Evolutionary conservation across 768 basidiomycete species (phyloP), one percentile per base, ranked within the genome.

Genomic region (Tylopilus plumbeoviolaceoides): DNA sequence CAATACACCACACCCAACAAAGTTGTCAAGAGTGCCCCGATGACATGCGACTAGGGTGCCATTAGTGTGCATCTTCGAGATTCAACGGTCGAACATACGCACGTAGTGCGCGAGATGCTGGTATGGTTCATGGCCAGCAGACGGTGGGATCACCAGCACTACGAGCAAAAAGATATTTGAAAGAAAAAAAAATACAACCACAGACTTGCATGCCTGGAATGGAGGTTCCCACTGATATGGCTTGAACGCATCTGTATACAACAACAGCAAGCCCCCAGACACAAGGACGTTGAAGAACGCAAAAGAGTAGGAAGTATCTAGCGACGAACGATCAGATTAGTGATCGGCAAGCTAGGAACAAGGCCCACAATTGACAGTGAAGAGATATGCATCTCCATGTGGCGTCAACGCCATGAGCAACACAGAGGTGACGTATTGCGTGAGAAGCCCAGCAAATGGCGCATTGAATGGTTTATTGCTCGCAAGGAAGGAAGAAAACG

Each of bases 41-140:
- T 67, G 9, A 77, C 70, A 51, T 84, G 84, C 4, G 75, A 71
- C 81, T 84, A 18, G 5, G 33, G 5, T 20, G n/a, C 1, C 7
- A 0, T 12, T 44, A 39, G 55, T 31, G 7, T 20, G n/a, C n/a
- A 6, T 23, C 23, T 23, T 15, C 6, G 36, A 7, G n/a, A 10
- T 15, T 20, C 18, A 33, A 21, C 11, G 12, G 55, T 7, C 2
- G 7, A 30, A 30, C 12, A 4, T 11, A 69, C 84, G 59, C 58
- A 87, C 87, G 75, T 82, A 88, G 59, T 89, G 89, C 4, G 86
- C 85, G 11, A 89, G 72, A 51, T 71, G 61, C 21, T 78, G 71
- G 58, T 88, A 89, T 3, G 77, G 75, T 44, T 69, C 69, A 6
- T 73, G 72, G 7, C 79, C 83, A 5, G 70, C 64, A 0, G 71